Evolutionary conservation across 352 stramenopile genomes (phyloP).

Genomic region (Phytophthora palmivora): DNA sequence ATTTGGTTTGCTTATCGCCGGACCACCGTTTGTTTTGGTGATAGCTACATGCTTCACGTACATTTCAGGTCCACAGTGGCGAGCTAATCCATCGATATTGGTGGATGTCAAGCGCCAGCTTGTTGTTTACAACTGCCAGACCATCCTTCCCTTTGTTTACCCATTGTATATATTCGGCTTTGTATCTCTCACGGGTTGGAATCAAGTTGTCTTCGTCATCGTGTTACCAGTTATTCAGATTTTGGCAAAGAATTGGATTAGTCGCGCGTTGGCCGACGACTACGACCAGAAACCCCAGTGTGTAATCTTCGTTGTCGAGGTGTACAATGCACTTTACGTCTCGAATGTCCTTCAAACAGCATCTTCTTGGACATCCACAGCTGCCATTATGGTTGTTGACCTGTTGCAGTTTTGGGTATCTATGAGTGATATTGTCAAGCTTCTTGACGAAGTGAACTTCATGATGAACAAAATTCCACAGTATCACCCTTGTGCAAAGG

Average conservation of each 20-base stretch:
- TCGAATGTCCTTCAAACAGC: conserved; percentile 48
- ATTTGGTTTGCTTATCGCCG: conserved; percentile 43
- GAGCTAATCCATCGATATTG: conserved; percentile 10
- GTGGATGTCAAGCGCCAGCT: conserved; percentile 27
- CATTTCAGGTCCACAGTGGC: conserved; percentile 21
- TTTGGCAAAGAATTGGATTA: conserved; percentile 47
- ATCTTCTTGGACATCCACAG: conserved; percentile 29
- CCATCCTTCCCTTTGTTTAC: conserved; percentile 43
- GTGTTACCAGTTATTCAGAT: conserved; percentile 54
- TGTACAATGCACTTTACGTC: conserved; percentile 57
- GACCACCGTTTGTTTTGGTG: conserved; percentile 15
- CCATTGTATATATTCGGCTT: conserved; percentile 52
- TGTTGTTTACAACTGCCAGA: conserved; percentile 22
- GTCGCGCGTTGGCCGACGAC: conserved; percentile 12
- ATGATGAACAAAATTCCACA: conserved; percentile 27
- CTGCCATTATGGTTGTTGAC: conserved; percentile 42
- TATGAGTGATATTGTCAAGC: conserved; percentile 29
- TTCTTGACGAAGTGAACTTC: conserved; percentile 11
- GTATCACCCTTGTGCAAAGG: conserved; percentile 2
- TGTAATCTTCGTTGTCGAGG: conserved; percentile 56
- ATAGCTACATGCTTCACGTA: conserved; percentile 18
- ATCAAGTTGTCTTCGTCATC: conserved; percentile 42
- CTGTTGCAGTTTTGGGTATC: conserved; percentile 39
- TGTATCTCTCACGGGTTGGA: conserved; percentile 16
- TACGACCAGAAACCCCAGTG: conserved; percentile 44